Evolutionary conservation across 345 rosid species (phyloP).

Genomic region (Zanthoxylum bungeanum): DNA sequence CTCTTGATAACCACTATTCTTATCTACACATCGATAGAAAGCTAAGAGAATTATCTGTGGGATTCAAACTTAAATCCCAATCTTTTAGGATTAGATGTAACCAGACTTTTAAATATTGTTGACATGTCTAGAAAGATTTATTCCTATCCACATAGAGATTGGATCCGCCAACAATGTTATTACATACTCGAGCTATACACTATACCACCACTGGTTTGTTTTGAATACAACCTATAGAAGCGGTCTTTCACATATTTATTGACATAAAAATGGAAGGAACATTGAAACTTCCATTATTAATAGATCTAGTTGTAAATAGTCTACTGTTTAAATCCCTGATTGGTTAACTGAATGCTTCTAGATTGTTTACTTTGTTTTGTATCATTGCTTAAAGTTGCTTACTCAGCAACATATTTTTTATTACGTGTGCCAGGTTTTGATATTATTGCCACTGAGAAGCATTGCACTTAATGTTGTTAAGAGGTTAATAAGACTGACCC

Average conservation of each 20-base stretch:
- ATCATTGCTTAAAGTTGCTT: no score
- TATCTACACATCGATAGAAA: no score
- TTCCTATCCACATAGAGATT: no score
- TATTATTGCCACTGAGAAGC: conserved; percentile 72
- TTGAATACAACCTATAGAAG: neutral
- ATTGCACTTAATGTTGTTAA: conserved; percentile 63
- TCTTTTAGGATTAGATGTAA: no score
- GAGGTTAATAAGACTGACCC: conserved; percentile 77
- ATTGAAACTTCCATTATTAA: neutral
- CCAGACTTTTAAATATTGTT: no score
- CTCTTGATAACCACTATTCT: no score
- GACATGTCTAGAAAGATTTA: no score
- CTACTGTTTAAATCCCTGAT: neutral
- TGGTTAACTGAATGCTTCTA: neutral
- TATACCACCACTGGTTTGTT: neutral
- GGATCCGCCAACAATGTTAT: no score
- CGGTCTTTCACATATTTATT: neutral
- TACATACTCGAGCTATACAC: neutral
- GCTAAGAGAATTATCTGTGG: no score
- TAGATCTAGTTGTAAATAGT: neutral
- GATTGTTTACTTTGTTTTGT: no score
- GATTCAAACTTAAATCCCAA: no score
- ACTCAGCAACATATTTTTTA: neutral
- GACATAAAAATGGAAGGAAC: neutral
- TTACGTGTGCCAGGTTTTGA: conserved; percentile 54